These are phyloP conservation scores for Ramaria sp. DNA, from an alignment of 768 basidiomycete species.

Conservation along the genomic window DNA sequence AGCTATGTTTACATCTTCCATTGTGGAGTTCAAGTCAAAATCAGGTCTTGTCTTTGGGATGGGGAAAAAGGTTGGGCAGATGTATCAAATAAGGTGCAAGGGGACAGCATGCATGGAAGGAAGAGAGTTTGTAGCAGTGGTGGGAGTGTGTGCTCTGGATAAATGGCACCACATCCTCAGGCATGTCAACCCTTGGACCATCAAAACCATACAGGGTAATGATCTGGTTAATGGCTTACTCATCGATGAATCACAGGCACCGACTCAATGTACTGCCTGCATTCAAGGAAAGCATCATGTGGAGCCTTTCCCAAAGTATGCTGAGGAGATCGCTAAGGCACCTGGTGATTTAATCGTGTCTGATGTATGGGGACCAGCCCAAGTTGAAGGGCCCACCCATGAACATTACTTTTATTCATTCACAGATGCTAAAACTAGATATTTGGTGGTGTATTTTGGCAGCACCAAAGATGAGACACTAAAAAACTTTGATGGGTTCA, in stretches of 20 bases:
- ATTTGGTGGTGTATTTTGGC: background rate
- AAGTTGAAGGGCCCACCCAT: background rate
- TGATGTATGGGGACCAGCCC: background rate
- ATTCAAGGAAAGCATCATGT: background rate
- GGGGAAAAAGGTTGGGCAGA: background rate
- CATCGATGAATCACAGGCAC: background rate
- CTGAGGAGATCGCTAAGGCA: background rate
- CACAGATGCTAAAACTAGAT: background rate
- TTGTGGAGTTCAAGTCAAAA: background rate
- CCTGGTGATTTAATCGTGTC: background rate
- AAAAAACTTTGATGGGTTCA: background rate
- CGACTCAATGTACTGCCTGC: background rate
- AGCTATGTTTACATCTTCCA: background rate
- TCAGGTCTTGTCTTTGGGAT: background rate
- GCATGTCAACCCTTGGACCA: background rate
- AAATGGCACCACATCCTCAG: too few relatives aligned
- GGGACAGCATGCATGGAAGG: too few relatives aligned
- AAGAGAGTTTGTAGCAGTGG: too few relatives aligned
- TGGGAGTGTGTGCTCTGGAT: too few relatives aligned
- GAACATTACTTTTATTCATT: background rate
- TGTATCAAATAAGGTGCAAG: background rate
- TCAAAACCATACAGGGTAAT: background rate
- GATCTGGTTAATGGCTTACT: background rate
- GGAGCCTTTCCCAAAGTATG: background rate
- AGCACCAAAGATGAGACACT: background rate